Percentiles rank a stretch among this genome's conserved stretches.
Conservation (phyloP, 140 eudicot species). For the Anethum foeniculum region DNA sequence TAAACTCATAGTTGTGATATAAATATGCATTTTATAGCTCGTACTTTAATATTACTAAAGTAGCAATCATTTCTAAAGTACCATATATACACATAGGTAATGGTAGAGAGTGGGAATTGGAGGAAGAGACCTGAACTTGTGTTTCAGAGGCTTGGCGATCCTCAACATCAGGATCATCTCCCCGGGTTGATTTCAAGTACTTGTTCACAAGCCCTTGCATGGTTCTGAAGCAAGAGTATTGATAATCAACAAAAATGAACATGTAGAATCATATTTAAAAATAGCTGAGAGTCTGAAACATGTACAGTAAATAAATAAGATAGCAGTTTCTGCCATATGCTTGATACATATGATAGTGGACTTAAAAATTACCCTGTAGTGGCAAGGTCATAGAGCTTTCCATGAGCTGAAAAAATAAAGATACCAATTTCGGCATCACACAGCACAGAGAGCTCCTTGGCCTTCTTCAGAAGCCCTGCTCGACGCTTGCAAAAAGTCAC, state of each 20-base stretch:
- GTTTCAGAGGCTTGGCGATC: slow-evolving; percentile 37
- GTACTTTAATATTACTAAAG: background rate
- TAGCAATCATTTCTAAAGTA: background rate
- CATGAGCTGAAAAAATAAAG: slow-evolving; percentile 74
- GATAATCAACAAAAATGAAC: background rate
- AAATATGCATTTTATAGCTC: background rate
- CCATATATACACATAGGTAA: background rate
- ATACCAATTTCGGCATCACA: slow-evolving; percentile 87
- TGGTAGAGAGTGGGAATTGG: background rate
- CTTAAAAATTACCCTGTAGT: slow-evolving; percentile 49
- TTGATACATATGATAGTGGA: background rate
- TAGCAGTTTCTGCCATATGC: background rate
- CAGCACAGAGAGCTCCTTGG: slow-evolving; percentile 79
- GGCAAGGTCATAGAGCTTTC: slow-evolving; percentile 80
- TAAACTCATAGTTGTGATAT: background rate
- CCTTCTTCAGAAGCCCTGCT: slow-evolving; percentile 83
- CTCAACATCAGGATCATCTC: slow-evolving; percentile 23
- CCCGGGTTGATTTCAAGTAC: slow-evolving; percentile 46
- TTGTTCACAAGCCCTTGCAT: slow-evolving; percentile 70
- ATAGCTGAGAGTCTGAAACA: background rate
- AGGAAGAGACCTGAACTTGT: slow-evolving; percentile 44
- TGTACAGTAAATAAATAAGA: background rate
- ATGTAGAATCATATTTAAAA: background rate
- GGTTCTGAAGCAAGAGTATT: slow-evolving; percentile 32
- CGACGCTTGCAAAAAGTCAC: slow-evolving; percentile 96